Base-by-base conservation (phyloP, 352 stramenopile species). In the Lagenidium giganteum region DNA sequence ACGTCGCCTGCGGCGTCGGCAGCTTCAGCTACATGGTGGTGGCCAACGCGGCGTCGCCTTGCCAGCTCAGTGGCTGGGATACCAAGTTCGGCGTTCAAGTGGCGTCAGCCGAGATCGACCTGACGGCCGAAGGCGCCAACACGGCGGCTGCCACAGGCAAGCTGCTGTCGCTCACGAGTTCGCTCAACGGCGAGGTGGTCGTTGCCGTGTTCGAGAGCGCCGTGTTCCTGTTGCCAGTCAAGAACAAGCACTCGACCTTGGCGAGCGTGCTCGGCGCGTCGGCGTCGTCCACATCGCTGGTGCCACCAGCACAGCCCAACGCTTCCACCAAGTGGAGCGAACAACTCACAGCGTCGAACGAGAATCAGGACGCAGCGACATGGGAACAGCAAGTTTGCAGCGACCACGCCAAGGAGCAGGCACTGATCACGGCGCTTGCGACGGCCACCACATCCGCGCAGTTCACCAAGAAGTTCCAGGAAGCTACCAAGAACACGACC, bases 31-130 rank as follows among this genome's bases (percentile, higher is more conserved):
- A 83, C 56, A 41, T 90, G 8, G 54, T 90, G 3, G 64, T 75
- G 8, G 53, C 61, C 14, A 57, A 48, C 1, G 25, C 73, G 18
- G 56, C 77, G 29, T 38, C 45, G 8, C 54, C 70, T 1, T 53
- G 59, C 48, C 55, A 68, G 36, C 55, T 87, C 24, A 67, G 65
- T 9, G 72, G 63, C 4, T 90, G 74, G 74, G 75, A 90, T 48
- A 62, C 75, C 38, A 87, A 83, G 56, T 90, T 87, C 41, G 75
- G 72, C 16, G 78, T 87, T 0, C 64, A 80, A 2, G 67, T 90
- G 11, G 66, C 72, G 2, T 65, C 53, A 16, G 71, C 62, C n/a
- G 56, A 78, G 38, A 52, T 83, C 31, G 62, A 75, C 17, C 26
- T 38, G 2, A 43, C 54, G 44, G 55, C 66, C 12, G 62, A 75